A percentile compares a stretch with the other conserved stretches of the same genome.
These are phyloP conservation scores for Fusarium sp. DNA, from an alignment of 2,329 filamentous ascomycete species.

Conservation along the genomic window DNA sequence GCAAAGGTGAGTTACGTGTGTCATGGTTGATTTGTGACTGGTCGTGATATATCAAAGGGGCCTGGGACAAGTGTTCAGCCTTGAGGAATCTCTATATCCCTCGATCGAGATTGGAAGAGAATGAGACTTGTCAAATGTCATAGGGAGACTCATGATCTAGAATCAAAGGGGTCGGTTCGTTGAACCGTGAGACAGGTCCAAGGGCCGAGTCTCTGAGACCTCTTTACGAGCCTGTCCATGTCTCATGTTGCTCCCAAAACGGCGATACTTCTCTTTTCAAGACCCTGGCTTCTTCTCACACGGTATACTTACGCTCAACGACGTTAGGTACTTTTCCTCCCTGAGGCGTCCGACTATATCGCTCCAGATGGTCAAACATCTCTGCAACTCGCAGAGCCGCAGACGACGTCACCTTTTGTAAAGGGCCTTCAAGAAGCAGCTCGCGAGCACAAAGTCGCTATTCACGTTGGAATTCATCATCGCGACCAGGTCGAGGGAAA, in stretches of 20 bases:
- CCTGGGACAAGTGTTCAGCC: conserved; percentile 21
- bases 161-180: conserved; percentile 22
- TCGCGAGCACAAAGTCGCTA: conserved; percentile 72
- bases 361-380: conserved; percentile 77
- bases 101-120: conserved; percentile 32
- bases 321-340: conserved; percentile 83
- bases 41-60: conserved; percentile 4
- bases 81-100: conserved; percentile 28
- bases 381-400: conserved; percentile 77
- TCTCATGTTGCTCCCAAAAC: conserved; percentile 22
- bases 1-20: conserved; percentile 74
- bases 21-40: conserved; percentile 13
- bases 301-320: conserved; percentile 41
- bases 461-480: conserved; percentile 92
- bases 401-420: conserved; percentile 79
- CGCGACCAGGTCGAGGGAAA: conserved; percentile 57
- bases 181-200: conserved; percentile 41
- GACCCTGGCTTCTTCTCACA: conserved; percentile 30
- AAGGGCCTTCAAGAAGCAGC: conserved; percentile 80
- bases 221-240: conserved; percentile 11
- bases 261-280: conserved; percentile 30
- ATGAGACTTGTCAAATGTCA: conserved; percentile 19
- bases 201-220: conserved; percentile 34
- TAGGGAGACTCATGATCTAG: conserved; percentile 11
- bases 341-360: conserved; percentile 94